phyloP scores from a whole-genome alignment of 2,329 filamentous ascomycete genomes.

The Trichoderma citrinoviride region DNA sequence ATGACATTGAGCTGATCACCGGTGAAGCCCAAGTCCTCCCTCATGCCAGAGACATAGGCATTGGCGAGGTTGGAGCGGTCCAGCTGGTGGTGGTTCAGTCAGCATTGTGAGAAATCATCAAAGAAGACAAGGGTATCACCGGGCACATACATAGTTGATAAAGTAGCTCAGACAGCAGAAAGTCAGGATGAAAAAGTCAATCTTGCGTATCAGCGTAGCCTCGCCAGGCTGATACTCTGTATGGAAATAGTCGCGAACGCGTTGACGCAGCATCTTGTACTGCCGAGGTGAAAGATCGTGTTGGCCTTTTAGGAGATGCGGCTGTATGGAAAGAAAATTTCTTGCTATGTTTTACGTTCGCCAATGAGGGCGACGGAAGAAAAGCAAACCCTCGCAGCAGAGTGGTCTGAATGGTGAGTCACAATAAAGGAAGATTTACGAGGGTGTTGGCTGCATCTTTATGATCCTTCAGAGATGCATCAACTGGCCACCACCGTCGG shows the following conservation, averaged over 20 bases:
- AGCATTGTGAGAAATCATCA: not conserved
- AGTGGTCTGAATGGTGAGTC: not conserved
- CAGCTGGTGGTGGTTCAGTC: conserved; percentile 27
- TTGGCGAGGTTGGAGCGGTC: conserved; percentile 41
- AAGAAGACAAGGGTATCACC: too few relatives aligned
- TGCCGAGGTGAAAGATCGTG: not conserved
- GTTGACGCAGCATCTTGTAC: conserved; percentile 18
- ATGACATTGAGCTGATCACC: conserved; percentile 43
- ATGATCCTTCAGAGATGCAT: not conserved
- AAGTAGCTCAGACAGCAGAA: conserved; percentile 62
- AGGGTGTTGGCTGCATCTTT: conserved; percentile 13
- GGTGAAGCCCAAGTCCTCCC: conserved; percentile 46
- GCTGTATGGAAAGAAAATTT: not conserved
- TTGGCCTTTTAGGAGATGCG: not conserved
- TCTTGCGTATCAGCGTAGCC: conserved; percentile 52
- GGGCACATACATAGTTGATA: conserved; percentile 48
- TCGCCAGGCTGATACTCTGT: conserved; percentile 39
- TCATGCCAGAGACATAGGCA: conserved; percentile 46
- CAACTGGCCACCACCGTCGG: not conserved
- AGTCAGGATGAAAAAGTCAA: conserved; percentile 63
- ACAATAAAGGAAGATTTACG: not conserved
- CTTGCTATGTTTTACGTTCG: not conserved
- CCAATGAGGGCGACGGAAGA: not conserved
- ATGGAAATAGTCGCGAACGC: conserved; percentile 36
- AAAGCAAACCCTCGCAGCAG: not conserved